phyloP scores from a whole-genome alignment of 129 eudicot species.

The Flaveria trinervia region DNA sequence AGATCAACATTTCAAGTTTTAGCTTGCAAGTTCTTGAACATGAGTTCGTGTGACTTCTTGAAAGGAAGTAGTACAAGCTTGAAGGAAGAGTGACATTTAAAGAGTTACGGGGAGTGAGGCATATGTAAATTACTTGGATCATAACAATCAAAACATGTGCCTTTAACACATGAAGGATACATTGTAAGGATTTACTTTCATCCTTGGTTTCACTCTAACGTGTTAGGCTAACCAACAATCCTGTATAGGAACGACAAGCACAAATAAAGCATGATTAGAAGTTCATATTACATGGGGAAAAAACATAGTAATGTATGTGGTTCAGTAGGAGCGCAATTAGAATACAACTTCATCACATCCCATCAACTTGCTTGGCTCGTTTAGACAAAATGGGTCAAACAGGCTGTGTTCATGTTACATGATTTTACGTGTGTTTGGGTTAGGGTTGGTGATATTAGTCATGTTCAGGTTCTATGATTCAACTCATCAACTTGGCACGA shows the following conservation, averaged over 20 bases:
- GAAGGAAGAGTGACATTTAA: not conserved
- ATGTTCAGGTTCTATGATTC: not conserved
- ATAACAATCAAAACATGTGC: not conserved
- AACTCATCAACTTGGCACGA: not conserved
- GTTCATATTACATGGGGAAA: not conserved
- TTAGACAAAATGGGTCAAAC: not conserved
- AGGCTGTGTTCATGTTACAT: not conserved
- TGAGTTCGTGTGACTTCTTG: not conserved
- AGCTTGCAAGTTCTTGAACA: too few species aligned
- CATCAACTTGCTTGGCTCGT: not conserved
- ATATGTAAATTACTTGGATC: not conserved
- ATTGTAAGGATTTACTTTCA: not conserved
- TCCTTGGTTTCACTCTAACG: not conserved
- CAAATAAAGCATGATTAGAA: not conserved
- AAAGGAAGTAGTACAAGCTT: not conserved
- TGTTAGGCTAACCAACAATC: not conserved
- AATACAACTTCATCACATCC: not conserved
- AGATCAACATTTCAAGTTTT: too few species aligned
- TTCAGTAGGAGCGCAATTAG: not conserved
- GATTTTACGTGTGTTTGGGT: not conserved
- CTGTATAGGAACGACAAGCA: not conserved
- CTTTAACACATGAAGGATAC: not conserved
- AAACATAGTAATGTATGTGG: not conserved
- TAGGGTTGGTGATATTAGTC: not conserved
- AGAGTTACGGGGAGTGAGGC: constrained; percentile 1